Evolutionary conservation across 2,329 filamentous ascomycete genomes (phyloP).

Genomic region (Phyllachora maydis): DNA sequence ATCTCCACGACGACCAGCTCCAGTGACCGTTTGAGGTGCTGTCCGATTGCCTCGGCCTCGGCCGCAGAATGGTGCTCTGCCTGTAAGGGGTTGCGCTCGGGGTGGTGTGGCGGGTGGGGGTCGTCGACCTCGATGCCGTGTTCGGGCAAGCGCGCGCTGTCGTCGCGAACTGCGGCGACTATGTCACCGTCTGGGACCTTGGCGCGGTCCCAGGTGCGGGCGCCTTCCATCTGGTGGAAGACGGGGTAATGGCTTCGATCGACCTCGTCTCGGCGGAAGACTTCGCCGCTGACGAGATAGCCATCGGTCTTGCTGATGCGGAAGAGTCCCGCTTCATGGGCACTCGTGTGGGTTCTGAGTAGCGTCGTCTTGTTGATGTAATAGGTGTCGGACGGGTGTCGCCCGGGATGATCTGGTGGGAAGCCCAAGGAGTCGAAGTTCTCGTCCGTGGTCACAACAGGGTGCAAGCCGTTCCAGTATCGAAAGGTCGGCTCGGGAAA

Average conservation of each 20-base stretch:
- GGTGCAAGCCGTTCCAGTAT: slow-evolving; percentile 59
- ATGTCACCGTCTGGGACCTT: slow-evolving; percentile 36
- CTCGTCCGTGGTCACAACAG: slow-evolving; percentile 64
- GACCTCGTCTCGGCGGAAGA: slow-evolving; percentile 87
- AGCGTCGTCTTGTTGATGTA: slow-evolving; percentile 76
- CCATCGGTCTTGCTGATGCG: slow-evolving; percentile 50
- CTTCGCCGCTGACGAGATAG: slow-evolving; percentile 83
- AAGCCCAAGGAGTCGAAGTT: slow-evolving; percentile 98
- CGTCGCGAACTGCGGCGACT: slow-evolving; percentile 43
- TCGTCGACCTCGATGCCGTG: slow-evolving; percentile 68
- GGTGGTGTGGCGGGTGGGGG: slow-evolving; percentile 56
- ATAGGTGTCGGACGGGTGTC: slow-evolving; percentile 80
- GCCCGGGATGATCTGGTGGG: slow-evolving; percentile 67
- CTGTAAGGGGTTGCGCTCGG: slow-evolving; percentile 70
- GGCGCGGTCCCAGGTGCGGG: slow-evolving; percentile 64
- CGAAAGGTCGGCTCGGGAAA: slow-evolving; percentile 57
- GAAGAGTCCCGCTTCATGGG: slow-evolving; percentile 76
- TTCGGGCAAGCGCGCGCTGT: slow-evolving; percentile 49
- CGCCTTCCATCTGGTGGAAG: slow-evolving; percentile 98
- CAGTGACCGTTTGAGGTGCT: slow-evolving; percentile 73
- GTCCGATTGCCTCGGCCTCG: slow-evolving; percentile 65
- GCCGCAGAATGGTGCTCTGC: slow-evolving; percentile 43
- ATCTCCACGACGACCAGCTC: slow-evolving; percentile 82
- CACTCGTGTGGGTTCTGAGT: slow-evolving; percentile 81
- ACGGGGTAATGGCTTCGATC: slow-evolving; percentile 90